Percentiles rank a stretch among this genome's conserved stretches.
These are phyloP conservation scores for Botryotinia convoluta DNA, from an alignment of 2,329 filamentous ascomycete genomes.

Conservation along the genomic window DNA sequence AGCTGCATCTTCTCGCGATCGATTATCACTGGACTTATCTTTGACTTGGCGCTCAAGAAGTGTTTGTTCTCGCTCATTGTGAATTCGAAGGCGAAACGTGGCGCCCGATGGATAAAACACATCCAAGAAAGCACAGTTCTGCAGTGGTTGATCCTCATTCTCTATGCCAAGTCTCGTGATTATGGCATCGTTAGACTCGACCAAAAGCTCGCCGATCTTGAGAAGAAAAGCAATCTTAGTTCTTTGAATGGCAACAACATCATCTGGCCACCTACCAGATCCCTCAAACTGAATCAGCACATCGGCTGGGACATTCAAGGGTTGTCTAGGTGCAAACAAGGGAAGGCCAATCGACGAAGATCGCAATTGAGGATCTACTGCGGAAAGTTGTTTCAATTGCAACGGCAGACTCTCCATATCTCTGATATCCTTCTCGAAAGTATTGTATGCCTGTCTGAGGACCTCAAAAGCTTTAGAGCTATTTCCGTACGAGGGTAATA, in stretches of 20 bases:
- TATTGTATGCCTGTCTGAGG: conserved; percentile 66
- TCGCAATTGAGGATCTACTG: conserved; percentile 69
- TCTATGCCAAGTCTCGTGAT: conserved; percentile 76
- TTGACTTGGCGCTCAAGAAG: conserved; percentile 77
- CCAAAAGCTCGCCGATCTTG: conserved; percentile 64
- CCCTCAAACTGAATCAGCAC: conserved; percentile 89
- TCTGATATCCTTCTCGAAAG: conserved; percentile 74
- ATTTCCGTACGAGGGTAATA: conserved; percentile 41
- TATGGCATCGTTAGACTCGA: conserved; percentile 57
- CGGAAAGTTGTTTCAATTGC: conserved; percentile 76
- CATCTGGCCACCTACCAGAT: conserved; percentile 91
- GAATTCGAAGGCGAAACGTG: conserved; percentile 80
- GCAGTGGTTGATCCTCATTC: conserved; percentile 63
- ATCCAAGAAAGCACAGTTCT: conserved; percentile 82
- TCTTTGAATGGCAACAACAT: conserved; percentile 84
- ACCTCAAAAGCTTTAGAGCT: conserved; percentile 60
- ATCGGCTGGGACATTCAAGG: conserved; percentile 60
- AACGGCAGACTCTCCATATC: conserved; percentile 79
- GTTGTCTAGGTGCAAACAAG: conserved; percentile 41
- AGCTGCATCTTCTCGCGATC: conserved; percentile 66
- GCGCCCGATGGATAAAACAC: conserved; percentile 69
- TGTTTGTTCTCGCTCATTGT: conserved; percentile 81
- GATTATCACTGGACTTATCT: conserved; percentile 65
- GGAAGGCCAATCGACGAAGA: conserved; percentile 65
- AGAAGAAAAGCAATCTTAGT: conserved; percentile 87